Conservation (phyloP, 2,329 filamentous ascomycete genomes). For the Beauveria asiatica region DNA sequence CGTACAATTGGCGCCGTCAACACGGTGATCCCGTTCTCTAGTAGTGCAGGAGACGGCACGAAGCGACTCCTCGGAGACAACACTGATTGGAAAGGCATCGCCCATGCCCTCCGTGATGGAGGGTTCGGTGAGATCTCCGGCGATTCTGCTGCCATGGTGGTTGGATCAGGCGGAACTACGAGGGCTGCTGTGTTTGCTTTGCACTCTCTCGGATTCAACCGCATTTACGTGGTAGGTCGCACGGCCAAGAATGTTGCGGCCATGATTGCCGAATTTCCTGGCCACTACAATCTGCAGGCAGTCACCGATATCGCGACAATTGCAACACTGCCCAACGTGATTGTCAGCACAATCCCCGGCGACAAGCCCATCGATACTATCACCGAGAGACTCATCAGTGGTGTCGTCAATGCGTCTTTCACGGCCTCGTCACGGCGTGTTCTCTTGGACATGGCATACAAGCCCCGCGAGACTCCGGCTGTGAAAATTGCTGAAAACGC, state of each 20-base stretch:
- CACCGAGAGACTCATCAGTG: slow-evolving; percentile 57
- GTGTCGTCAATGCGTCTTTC: slow-evolving; percentile 36
- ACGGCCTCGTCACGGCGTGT: slow-evolving; percentile 41
- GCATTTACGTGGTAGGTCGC: slow-evolving; percentile 81
- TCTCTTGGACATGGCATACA: slow-evolving; percentile 94
- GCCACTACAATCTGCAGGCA: slow-evolving; percentile 60
- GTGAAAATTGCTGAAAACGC: slow-evolving; percentile 74
- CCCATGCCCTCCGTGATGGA: slow-evolving; percentile 62
- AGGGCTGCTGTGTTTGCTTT: slow-evolving; percentile 86
- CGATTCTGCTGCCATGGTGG: slow-evolving; percentile 58
- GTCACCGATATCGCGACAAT: slow-evolving; percentile 44
- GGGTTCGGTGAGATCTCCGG: slow-evolving; percentile 41
- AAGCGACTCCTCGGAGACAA: slow-evolving; percentile 71
- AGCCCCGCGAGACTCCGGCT: slow-evolving; percentile 70
- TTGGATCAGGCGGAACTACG: slow-evolving; percentile 87
- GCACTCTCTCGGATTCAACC: slow-evolving; percentile 71
- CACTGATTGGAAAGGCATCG: slow-evolving; percentile 94
- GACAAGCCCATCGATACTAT: slow-evolving; percentile 70
- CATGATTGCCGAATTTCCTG: slow-evolving; percentile 65
- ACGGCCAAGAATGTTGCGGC: slow-evolving; percentile 58
- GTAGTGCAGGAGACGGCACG: slow-evolving; percentile 29
- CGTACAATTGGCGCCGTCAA: slow-evolving; percentile 86
- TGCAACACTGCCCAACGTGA: slow-evolving; percentile 52
- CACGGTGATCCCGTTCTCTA: slow-evolving; percentile 63
- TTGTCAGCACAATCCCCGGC: slow-evolving; percentile 85